Conservation (phyloP, 129 eudicot genomes). For the Erigeron canadensis region DNA sequence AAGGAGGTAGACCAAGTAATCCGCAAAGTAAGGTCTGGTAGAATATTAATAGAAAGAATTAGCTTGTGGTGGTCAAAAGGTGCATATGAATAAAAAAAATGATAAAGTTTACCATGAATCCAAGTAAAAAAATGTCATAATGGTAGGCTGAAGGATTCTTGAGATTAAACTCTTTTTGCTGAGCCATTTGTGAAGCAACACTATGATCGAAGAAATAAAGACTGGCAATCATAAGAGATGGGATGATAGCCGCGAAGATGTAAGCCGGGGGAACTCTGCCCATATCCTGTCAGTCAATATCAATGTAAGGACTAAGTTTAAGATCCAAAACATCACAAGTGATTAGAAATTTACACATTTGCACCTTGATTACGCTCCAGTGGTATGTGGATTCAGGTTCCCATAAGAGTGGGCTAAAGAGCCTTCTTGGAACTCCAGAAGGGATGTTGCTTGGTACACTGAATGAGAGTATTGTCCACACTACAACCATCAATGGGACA, state of each 20-base stretch:
- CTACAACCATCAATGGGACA: slow-evolving; percentile 54
- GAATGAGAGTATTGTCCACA: slow-evolving; percentile 48
- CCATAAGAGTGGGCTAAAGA: slow-evolving; percentile 49
- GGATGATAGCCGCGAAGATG: slow-evolving; percentile 52
- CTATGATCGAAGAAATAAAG: slow-evolving; percentile 62
- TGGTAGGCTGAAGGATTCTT: slow-evolving; percentile 57
- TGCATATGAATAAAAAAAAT: background rate
- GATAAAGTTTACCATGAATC: slow-evolving; percentile 38
- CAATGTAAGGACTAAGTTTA: background rate
- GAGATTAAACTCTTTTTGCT: slow-evolving; percentile 59
- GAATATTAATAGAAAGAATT: background rate
- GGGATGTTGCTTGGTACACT: slow-evolving; percentile 49
- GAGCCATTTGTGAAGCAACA: slow-evolving; percentile 65
- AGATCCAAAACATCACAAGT: background rate
- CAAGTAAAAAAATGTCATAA: slow-evolving; percentile 53
- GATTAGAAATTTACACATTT: background rate
- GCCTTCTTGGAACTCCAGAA: slow-evolving; percentile 58
- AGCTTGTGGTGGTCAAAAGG: background rate
- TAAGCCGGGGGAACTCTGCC: slow-evolving; percentile 39
- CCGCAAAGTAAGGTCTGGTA: slow-evolving; percentile 57
- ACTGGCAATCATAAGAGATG: slow-evolving; percentile 55
- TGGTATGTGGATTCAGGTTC: slow-evolving; percentile 39
- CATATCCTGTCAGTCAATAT: slow-evolving; percentile 43
- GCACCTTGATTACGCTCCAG: slow-evolving; percentile 50
- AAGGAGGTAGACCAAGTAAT: slow-evolving; percentile 57